Percentiles rank a stretch among this genome's conserved stretches.
phyloP scores from a whole-genome alignment of 2,329 filamentous ascomycete genomes.

The Fusarium haematococcum region DNA sequence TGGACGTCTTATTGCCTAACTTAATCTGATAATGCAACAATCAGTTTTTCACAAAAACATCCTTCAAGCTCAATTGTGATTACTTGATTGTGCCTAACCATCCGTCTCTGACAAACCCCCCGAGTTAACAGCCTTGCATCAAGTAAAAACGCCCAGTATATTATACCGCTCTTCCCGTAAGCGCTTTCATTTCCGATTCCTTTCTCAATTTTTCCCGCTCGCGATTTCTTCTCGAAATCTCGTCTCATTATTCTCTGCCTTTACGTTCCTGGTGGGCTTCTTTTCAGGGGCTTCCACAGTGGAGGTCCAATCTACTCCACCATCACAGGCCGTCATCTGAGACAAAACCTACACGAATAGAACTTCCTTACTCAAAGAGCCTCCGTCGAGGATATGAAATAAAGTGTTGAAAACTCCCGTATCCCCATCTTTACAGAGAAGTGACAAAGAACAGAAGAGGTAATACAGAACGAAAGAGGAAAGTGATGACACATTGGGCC shows the following conservation, averaged over 20 bases:
- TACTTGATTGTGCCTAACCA: neutral
- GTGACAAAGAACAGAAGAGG: neutral
- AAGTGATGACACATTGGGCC: neutral
- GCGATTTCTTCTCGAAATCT: neutral
- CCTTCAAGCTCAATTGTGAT: neutral
- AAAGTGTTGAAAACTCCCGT: neutral
- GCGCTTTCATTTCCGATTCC: too few species aligned
- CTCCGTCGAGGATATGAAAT: neutral
- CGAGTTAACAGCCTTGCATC: neutral
- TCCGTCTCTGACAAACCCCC: neutral
- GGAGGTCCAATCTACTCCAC: neutral
- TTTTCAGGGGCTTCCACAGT: neutral
- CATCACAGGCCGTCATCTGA: neutral
- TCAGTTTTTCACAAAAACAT: neutral
- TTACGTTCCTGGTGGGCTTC: neutral
- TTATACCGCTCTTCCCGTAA: too few species aligned
- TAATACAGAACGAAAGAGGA: neutral
- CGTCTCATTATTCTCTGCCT: neutral
- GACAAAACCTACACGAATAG: neutral
- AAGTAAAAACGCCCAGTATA: neutral
- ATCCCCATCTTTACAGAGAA: neutral
- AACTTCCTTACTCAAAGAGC: too few species aligned
- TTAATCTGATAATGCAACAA: neutral
- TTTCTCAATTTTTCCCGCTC: neutral
- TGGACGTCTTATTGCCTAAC: neutral